phyloP scores from a whole-genome alignment of 768 basidiomycete species.

The Megacollybia marginata region DNA sequence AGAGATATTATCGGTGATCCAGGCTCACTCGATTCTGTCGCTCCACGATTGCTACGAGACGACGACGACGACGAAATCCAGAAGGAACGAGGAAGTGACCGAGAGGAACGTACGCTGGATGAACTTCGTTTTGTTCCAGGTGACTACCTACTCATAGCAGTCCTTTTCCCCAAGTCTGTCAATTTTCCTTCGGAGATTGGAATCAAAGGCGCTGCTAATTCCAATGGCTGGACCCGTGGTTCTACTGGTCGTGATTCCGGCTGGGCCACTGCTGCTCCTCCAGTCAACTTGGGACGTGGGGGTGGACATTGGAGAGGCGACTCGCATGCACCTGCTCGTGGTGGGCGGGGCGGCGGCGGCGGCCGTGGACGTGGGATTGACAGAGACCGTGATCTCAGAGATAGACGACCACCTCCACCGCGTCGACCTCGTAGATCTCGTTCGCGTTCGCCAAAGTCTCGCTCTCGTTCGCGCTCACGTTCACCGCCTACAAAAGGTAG shows the following conservation, averaged over 20 bases:
- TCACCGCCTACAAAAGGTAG: too few relatives aligned
- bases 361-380: conserved; percentile 32
- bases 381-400: conserved; percentile 19
- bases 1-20: conserved; percentile 82
- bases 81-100: conserved; percentile 8
- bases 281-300: conserved; percentile 26
- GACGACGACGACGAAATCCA: neutral
- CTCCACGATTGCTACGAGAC: conserved; percentile 41
- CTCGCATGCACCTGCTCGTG: conserved; percentile 41
- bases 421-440: too few relatives aligned
- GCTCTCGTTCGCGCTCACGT: too few relatives aligned
- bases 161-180: conserved; percentile 65
- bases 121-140: conserved; percentile 77
- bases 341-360: conserved; percentile 37
- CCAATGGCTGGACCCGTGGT: conserved; percentile 26
- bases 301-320: conserved; percentile 75
- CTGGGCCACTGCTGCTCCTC: conserved; percentile 34
- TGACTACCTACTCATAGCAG: conserved; percentile 70
- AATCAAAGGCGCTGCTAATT: conserved; percentile 37
- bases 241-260: conserved; percentile 31
- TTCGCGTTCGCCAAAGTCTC: too few relatives aligned
- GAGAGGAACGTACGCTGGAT: conserved; percentile 42
- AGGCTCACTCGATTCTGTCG: conserved; percentile 48
- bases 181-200: conserved; percentile 42
- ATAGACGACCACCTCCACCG: conserved; percentile 8